Evolutionary conservation across 1,284 basidiomycete genomes (phyloP), one percentile per base, ranked within the genome.

Genomic region (Pseudozyma flocculosa): DNA sequence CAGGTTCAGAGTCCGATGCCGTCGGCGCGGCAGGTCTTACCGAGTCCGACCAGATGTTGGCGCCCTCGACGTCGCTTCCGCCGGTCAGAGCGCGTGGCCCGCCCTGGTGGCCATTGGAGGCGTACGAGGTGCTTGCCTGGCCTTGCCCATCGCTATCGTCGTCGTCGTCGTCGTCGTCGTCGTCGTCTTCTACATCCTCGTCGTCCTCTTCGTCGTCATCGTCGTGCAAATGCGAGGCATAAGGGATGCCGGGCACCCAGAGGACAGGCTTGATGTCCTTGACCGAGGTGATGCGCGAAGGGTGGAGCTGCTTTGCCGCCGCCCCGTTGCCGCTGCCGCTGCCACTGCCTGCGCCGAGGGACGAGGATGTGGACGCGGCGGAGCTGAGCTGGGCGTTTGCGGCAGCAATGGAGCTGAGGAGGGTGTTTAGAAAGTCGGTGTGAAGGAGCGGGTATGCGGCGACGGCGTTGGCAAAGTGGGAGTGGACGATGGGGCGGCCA

Each of bases 401-500:
- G 13, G 55, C 47, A 30, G 65, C 55, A 54, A 63, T 54, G 15
- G 57, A 46, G 3, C 55, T 50, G 18, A 88, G 79, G 0, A 88
- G 88, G 54, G 84, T 85, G 75, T 88, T 91, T 70, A 90, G 83
- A 8, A 90, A 86, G 76, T 93, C 90, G 62, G 92, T 87, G 78
- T 93, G 90, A 8, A 93, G 80, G 11, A 91, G 82, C 1, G 91
- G 87, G 76, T 92, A 92, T 1, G 87, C 85, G 0, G 88, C 80
- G 11, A 88, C 84, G 45, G 85, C 85, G 19, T 87, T 85, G 52
- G 88, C 86, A 80, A 95, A 96, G 46, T 89, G 89, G 32, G 91
- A 92, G 76, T 92, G 89, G 60, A 94, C 89, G 61, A 96, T 87
- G 32, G 92, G 88, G 48, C 86, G 88, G 87, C 89, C 88, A 63